These are phyloP conservation scores for Pisolithus tinctorius DNA, from an alignment of 768 basidiomycete genomes.

Conservation along the genomic window DNA sequence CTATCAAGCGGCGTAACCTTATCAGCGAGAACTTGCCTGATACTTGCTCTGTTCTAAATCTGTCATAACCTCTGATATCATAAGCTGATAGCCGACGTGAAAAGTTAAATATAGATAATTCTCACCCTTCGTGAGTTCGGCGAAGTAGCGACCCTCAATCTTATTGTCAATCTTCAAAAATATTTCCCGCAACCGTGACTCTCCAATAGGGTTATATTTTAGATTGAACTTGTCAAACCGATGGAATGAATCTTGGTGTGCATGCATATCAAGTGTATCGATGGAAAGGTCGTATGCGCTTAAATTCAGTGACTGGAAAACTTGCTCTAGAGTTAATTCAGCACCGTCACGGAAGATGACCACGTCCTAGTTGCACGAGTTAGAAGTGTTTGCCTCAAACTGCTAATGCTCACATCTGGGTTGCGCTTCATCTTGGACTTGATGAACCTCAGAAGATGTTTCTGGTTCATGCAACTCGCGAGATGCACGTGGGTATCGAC, in stretches of 20 bases:
- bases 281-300: constrained; percentile 98
- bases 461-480: constrained; percentile 99
- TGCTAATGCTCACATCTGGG: constrained; percentile 50
- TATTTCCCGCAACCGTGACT: constrained; percentile 90
- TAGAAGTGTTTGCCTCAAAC: not conserved
- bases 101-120: not conserved
- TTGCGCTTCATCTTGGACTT: constrained; percentile 95
- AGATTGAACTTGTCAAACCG: constrained; percentile 98
- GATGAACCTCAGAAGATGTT: constrained; percentile 96
- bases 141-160: constrained; percentile 87
- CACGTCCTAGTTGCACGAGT: constrained; percentile 57
- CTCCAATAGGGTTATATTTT: constrained; percentile 96
- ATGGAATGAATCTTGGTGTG: constrained; percentile 96
- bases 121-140: constrained; percentile 86
- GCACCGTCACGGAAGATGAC: constrained; percentile 94
- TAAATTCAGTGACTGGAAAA: constrained; percentile 92
- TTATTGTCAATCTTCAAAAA: constrained; percentile 98
- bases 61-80: constrained; percentile 78
- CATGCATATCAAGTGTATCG: constrained; percentile 99
- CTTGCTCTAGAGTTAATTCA: constrained; percentile 81
- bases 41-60: constrained; percentile 99
- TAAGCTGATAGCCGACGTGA: not conserved
- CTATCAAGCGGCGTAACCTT: not conserved
- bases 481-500: constrained; percentile 99
- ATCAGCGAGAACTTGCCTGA: constrained; percentile 48